Base-by-base conservation (phyloP, 106 monocot genomes). In the Hemerocallis citrina region DNA sequence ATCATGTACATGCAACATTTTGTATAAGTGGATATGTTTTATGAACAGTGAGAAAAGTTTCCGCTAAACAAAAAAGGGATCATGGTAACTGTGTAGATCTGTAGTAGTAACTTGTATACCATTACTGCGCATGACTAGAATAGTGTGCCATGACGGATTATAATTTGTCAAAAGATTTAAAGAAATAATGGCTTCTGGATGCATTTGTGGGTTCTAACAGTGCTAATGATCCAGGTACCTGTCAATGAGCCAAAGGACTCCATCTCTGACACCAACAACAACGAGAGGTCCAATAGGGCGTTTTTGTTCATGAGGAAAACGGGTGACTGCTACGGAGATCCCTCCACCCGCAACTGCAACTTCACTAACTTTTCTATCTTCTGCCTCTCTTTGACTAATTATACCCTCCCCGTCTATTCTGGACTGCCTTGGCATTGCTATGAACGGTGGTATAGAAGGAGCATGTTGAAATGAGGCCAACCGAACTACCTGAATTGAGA, bases 301-400 rank as follows among this genome's bases (percentile, higher is more conserved):
- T 68, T 81, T 96, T 76, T 96, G 96, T 49, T 96, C 96, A 29
- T 72, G 77, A 77, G 96, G 96, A 48, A 96, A 96, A 27, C 91
- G 86, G 56, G 96, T 91, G 30, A 96, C 84, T 62, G 86, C 96
- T 17, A 96, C 96, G 62, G 90, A 84, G 34, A 96, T 84, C 13
- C 96, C 96, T 71, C 96, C 91, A 64, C 96, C 96, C 44, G 96
- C 96, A 75, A 96, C 91, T 67, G 91, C 91, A 55, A 91, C 96
- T 72, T 96, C 96, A 79, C 56, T 78, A 34, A 41, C 56, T 77
- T 72, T 90, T 65, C 84, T 91, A 64, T 79, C 87, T 54, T 91
- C 90, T 56, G 36, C 55, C 37, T 86, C 86, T 73, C 70, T 79
- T 33, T 71, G 74, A 23, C 43, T 39, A 64, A 57, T 60, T 67